Evolutionary conservation across 2,329 filamentous ascomycete genomes (phyloP), one percentile per base, ranked within the genome.

Genomic region (Botryotinia globosa): DNA sequence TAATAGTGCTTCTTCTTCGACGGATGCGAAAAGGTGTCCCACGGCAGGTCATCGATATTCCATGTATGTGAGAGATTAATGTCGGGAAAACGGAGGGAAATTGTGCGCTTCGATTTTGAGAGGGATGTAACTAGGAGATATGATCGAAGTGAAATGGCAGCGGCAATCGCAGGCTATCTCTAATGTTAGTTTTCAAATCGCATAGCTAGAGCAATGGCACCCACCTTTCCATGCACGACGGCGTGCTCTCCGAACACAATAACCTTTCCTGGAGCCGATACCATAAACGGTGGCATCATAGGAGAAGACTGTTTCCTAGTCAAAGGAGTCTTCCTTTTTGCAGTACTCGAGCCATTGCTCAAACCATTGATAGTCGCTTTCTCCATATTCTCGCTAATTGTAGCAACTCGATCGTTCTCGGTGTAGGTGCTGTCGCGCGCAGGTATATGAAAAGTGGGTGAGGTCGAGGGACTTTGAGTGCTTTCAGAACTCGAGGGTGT

Each of bases 221-320:
- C 72, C 84, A 93, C 92, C 88, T 98, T 98, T 80, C 94, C 94
- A 80, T 99, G 90, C 32, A 99, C 96, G n/a, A 98, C 96, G 3
- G 96, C 92, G 84, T 99, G 96, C 82, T 99, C 96, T 77, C 96
- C 96, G 83, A 95, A 98, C 70, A 98, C 93, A 81, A 99, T 99
- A 80, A 98, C 96, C 82, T 99, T 99, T 76, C 95, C 97, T 0
- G 96, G 96, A 3, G 97, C 95, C 25, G 96, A 98, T 73, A 98
- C 94, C 93, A 99, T 97, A 81, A 99, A 99, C 74, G 94, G 86
- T 61, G 95, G 94, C 83, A 96, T 89, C 89, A 91, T 89, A 5
- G 89, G 89, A 72, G 84, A 88, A 18, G 89, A 91, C 74, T 85
- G 83, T 77, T 88, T 90, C 80, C 89, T 87, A 32, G 37, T 10